Evolutionary conservation across 2,329 filamentous ascomycete species (phyloP).

Genomic region (Beauveria scarabaeidicola): DNA sequence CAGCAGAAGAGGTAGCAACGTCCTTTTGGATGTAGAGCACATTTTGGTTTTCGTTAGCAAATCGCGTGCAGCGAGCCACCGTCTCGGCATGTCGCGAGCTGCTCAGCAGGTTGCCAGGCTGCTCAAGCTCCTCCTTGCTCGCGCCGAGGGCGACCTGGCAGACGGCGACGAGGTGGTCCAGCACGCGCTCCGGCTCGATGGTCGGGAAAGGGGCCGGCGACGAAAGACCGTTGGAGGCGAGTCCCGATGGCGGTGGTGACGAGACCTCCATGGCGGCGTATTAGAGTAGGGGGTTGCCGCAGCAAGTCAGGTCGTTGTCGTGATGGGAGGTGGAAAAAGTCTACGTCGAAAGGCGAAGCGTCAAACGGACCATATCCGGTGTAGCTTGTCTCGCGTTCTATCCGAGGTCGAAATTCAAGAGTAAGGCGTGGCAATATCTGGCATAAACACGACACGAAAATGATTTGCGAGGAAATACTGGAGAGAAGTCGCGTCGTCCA

Average conservation of each 20-base stretch:
- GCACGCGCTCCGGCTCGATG: slow-evolving; percentile 59
- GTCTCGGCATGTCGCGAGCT: slow-evolving; percentile 66
- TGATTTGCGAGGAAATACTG: not conserved
- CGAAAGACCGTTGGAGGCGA: slow-evolving; percentile 38
- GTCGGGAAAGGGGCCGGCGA: slow-evolving; percentile 39
- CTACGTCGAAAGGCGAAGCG: not conserved
- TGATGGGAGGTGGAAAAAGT: not conserved
- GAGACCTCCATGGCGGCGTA: slow-evolving; percentile 43
- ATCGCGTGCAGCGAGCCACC: slow-evolving; percentile 76
- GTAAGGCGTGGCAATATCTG: not conserved
- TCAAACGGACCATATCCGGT: slow-evolving; percentile 8
- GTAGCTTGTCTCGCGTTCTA: not conserved
- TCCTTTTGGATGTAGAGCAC: slow-evolving; percentile 91
- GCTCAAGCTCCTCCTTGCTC: slow-evolving; percentile 68
- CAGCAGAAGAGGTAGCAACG: slow-evolving; percentile 44
- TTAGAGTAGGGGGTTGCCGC: not conserved
- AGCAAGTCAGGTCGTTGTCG: not conserved
- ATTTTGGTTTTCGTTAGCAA: slow-evolving; percentile 79
- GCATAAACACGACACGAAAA: not conserved
- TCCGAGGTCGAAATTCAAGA: not conserved
- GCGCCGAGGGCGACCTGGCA: slow-evolving; percentile 68
- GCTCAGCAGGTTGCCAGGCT: slow-evolving; percentile 74
- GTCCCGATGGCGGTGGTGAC: slow-evolving; percentile 34
- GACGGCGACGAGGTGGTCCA: slow-evolving; percentile 64
- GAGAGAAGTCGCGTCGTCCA: not conserved